Evolutionary conservation across 192 early-diverging fungal species (phyloP).

Genomic region (Coemansia sp.): DNA sequence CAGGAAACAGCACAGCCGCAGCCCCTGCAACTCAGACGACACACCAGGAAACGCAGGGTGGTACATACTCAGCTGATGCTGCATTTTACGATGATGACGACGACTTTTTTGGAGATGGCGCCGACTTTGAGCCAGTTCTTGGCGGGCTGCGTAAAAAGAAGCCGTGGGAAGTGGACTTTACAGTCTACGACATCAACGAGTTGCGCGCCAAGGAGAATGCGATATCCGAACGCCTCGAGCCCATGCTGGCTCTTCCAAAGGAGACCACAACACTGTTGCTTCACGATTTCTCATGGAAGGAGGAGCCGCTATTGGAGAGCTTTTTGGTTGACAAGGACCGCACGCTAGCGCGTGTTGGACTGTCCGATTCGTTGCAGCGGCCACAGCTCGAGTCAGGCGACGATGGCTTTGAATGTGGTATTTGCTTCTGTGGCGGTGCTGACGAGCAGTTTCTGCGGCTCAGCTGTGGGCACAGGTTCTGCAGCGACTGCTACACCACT

Average conservation of each 20-base stretch:
- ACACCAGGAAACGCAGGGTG: slow-evolving; percentile 21
- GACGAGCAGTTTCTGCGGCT: slow-evolving; percentile 62
- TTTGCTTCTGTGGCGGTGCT: slow-evolving; percentile 73
- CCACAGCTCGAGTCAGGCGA: slow-evolving; percentile 29
- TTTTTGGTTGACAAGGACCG: slow-evolving; percentile 35
- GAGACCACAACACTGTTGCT: slow-evolving; percentile 45
- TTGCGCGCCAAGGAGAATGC: slow-evolving; percentile 38
- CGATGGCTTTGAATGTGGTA: slow-evolving; percentile 74
- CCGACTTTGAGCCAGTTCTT: slow-evolving; percentile 34
- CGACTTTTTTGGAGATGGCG: slow-evolving; percentile 25
- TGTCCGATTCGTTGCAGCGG: slow-evolving; percentile 12
- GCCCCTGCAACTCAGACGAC: slow-evolving; percentile 8
- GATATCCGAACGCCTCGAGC: slow-evolving; percentile 31
- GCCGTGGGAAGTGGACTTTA: slow-evolving; percentile 51
- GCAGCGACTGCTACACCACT: slow-evolving; percentile 78
- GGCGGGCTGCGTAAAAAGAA: slow-evolving; percentile 15
- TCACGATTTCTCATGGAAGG: slow-evolving; percentile 46
- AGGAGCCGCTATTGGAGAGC: slow-evolving; percentile 49
- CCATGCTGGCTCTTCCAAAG: slow-evolving; percentile 33
- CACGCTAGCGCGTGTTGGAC: slow-evolving; percentile 36
- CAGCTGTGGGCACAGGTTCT: slow-evolving; percentile 87
- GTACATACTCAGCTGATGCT: slow-evolving; percentile 17
- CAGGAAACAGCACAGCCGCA: neutral
- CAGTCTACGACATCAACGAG: slow-evolving; percentile 23
- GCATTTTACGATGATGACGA: slow-evolving; percentile 29